These are phyloP conservation scores for Suillus paluster DNA, from an alignment of 768 basidiomycete species.

Conservation along the genomic window DNA sequence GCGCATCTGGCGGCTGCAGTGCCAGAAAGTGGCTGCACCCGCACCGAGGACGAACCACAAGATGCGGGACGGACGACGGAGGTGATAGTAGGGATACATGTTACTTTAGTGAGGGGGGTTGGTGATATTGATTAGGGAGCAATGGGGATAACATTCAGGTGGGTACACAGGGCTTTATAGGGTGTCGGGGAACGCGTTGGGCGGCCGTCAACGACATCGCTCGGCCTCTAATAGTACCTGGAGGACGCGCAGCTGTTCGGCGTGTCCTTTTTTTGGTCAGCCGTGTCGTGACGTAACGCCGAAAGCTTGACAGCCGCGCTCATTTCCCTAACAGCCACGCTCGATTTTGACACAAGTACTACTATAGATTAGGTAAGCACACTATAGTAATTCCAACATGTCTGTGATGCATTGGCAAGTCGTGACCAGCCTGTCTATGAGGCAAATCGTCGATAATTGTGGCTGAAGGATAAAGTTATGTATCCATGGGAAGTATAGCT, in stretches of 20 bases:
- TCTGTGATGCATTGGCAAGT: no score
- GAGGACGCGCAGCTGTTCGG: neutral
- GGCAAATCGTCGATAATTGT: no score
- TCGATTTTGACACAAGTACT: no score
- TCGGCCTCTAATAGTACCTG: constrained; percentile 25
- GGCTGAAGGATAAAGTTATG: no score
- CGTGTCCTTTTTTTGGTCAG: neutral
- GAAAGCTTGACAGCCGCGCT: no score
- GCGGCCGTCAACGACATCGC: constrained; percentile 22
- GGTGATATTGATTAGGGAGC: neutral
- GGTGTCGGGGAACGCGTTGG: neutral
- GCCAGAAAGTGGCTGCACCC: constrained; percentile 39
- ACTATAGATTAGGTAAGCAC: no score
- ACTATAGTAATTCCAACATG: no score
- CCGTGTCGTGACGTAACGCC: neutral
- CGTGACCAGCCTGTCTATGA: no score
- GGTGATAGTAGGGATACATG: constrained; percentile 32
- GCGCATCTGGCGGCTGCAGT: constrained; percentile 47
- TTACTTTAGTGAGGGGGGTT: neutral
- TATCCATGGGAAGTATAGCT: no score
- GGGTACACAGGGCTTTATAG: constrained; percentile 7
- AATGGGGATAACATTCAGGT: neutral
- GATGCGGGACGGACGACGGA: constrained; percentile 56
- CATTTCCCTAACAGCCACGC: no score
- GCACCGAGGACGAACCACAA: constrained; percentile 75